Conservation (phyloP, 2,329 filamentous ascomycete species). For the Scolecobasidium constrictum region DNA sequence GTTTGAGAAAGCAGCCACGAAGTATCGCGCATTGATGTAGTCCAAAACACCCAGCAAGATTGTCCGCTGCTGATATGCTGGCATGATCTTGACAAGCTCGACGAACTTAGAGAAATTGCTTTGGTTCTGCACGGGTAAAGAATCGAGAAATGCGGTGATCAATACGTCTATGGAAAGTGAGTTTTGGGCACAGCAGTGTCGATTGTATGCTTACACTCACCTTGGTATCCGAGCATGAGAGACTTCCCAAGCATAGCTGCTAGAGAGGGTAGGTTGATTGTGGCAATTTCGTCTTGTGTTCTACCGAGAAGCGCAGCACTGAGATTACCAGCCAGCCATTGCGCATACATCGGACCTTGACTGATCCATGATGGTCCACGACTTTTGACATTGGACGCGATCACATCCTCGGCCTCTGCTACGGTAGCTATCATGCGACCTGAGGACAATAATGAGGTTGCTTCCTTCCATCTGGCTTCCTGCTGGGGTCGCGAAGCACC, state of each 20-base stretch:
- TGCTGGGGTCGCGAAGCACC: neutral
- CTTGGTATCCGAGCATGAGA: slow-evolving; percentile 56
- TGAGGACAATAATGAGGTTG: slow-evolving; percentile 46
- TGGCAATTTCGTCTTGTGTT: slow-evolving; percentile 24
- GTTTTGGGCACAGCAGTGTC: neutral
- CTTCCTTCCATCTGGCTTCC: slow-evolving; percentile 50
- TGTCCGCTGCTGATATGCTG: slow-evolving; percentile 37
- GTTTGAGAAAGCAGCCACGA: neutral
- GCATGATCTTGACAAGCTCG: slow-evolving; percentile 31
- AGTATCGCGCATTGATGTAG: slow-evolving; percentile 17
- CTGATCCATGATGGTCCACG: slow-evolving; percentile 46
- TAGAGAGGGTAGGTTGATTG: no score
- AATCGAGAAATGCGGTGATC: slow-evolving; percentile 2
- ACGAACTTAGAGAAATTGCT: slow-evolving; percentile 12
- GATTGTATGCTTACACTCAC: no score
- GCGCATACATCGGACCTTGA: slow-evolving; percentile 52
- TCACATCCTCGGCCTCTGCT: slow-evolving; percentile 49
- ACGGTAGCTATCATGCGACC: slow-evolving; percentile 47
- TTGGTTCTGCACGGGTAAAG: slow-evolving; percentile 2
- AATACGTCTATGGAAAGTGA: neutral
- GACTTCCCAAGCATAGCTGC: slow-evolving; percentile 48
- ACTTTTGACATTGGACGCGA: slow-evolving; percentile 26
- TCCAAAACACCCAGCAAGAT: slow-evolving; percentile 24
- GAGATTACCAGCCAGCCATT: slow-evolving; percentile 62
- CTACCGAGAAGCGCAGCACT: slow-evolving; percentile 32